phyloP scores from a whole-genome alignment of 2,329 filamentous ascomycete genomes.

The Sporothrix humicola region DNA sequence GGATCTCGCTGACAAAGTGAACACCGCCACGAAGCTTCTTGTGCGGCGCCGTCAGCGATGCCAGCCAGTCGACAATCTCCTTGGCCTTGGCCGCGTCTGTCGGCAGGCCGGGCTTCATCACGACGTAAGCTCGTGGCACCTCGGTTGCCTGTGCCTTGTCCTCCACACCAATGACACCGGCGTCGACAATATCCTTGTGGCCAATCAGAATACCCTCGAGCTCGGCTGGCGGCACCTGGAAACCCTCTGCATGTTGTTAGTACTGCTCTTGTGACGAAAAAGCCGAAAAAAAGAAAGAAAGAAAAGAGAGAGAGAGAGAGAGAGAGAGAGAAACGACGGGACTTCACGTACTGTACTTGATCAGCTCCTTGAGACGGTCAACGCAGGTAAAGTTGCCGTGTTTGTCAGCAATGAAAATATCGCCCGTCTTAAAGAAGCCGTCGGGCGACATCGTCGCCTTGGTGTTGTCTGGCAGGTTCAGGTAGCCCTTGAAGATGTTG shows the following conservation, averaged over 20 bases:
- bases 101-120: conserved; percentile 50
- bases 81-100: conserved; percentile 45
- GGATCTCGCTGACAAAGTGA: conserved; percentile 69
- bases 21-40: conserved; percentile 75
- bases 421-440: conserved; percentile 89
- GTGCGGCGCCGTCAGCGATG: conserved; percentile 51
- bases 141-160: conserved; percentile 68
- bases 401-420: conserved; percentile 78
- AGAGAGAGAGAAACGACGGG: not conserved
- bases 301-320: not conserved
- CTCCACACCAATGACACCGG: conserved; percentile 67
- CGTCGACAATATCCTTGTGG: conserved; percentile 57
- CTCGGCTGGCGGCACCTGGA: conserved; percentile 73
- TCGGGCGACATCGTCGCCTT: conserved; percentile 73
- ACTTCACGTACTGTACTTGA: conserved; percentile 60
- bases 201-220: conserved; percentile 58
- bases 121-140: conserved; percentile 70
- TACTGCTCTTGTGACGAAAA: not conserved
- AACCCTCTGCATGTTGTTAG: conserved; percentile 60
- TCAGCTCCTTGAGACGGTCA: conserved; percentile 76
- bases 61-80: conserved; percentile 50
- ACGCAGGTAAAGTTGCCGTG: conserved; percentile 88
- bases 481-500: conserved; percentile 80
- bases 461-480: conserved; percentile 74
- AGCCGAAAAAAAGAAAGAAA: not conserved